phyloP scores from a whole-genome alignment of 1,284 basidiomycete species.

The Ceratobasidium sp. region DNA sequence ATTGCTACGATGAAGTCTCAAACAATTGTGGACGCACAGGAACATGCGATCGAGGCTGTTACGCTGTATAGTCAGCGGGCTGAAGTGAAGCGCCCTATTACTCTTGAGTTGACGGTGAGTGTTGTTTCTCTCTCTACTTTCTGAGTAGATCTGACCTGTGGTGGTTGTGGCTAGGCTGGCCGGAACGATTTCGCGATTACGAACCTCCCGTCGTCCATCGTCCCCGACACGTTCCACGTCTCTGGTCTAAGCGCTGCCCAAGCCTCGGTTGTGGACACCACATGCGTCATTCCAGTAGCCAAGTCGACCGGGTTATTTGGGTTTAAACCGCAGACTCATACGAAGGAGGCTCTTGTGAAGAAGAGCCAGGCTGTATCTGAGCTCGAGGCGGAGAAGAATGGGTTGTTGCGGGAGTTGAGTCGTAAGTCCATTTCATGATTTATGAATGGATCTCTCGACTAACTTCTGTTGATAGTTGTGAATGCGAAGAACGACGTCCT shows the following conservation, averaged over 20 bases:
- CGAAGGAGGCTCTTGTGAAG: background rate
- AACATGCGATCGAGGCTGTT: slow-evolving; percentile 53
- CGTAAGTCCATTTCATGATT: slow-evolving; percentile 5
- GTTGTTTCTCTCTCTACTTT: background rate
- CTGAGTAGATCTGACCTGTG: background rate
- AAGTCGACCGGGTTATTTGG: background rate
- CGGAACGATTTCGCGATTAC: slow-evolving; percentile 62
- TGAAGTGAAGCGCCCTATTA: slow-evolving; percentile 54
- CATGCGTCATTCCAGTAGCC: slow-evolving; percentile 20
- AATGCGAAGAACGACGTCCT: slow-evolving; percentile 39
- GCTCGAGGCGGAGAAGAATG: slow-evolving; percentile 48
- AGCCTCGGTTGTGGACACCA: slow-evolving; percentile 32
- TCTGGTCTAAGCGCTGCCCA: slow-evolving; percentile 24
- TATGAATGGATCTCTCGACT: background rate
- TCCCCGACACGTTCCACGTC: slow-evolving; percentile 55
- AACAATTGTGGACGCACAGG: slow-evolving; percentile 48
- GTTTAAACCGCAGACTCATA: background rate
- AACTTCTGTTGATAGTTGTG: slow-evolving; percentile 6
- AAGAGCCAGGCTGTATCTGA: background rate
- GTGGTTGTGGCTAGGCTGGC: slow-evolving; percentile 56
- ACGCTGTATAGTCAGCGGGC: slow-evolving; percentile 57
- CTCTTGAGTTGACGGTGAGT: slow-evolving; percentile 53
- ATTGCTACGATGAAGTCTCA: slow-evolving; percentile 19
- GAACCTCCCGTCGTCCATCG: slow-evolving; percentile 61
- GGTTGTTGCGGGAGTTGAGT: slow-evolving; percentile 28